A percentile compares a stretch with the other conserved stretches of the same genome.
These are phyloP conservation scores for Geosmithia flava DNA, from an alignment of 2,329 filamentous ascomycete species.

Conservation along the genomic window DNA sequence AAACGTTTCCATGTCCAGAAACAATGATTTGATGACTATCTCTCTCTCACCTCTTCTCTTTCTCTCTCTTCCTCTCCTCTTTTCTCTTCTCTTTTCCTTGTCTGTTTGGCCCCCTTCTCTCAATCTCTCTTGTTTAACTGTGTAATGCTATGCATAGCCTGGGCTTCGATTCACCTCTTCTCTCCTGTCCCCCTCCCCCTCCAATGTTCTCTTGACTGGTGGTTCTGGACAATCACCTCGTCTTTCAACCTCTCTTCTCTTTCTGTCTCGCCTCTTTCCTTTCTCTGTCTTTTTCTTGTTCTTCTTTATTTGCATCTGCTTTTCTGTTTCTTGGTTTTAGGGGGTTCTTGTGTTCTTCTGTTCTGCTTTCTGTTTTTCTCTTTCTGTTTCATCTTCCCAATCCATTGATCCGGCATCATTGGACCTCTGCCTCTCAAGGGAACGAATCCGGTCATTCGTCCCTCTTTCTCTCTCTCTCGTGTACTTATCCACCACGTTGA, in stretches of 20 bases:
- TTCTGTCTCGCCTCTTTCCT: slow-evolving; percentile 3
- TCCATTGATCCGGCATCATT: not conserved
- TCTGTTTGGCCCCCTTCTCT: slow-evolving; percentile 5
- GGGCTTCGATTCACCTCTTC: slow-evolving; percentile 5
- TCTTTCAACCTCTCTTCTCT: slow-evolving; percentile 3
- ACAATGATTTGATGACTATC: no score
- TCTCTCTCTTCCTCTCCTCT: not conserved
- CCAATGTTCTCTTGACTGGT: not conserved
- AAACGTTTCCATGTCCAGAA: no score
- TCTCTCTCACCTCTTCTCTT: no score
- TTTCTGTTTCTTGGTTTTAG: not conserved
- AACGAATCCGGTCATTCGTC: not conserved
- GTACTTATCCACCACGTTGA: not conserved
- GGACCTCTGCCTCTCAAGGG: not conserved
- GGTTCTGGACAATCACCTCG: not conserved
- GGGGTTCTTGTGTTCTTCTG: not conserved
- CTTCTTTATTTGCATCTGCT: not conserved
- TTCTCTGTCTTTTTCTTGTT: slow-evolving; percentile 1
- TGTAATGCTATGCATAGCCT: not conserved
- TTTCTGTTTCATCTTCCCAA: not conserved
- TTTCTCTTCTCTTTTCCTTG: not conserved
- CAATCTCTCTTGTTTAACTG: slow-evolving; percentile 4
- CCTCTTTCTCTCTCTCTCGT: not conserved
- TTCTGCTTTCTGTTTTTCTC: no score
- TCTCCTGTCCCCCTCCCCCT: not conserved